Conservation (phyloP, 768 basidiomycete species). For the Rickenella mellea region DNA sequence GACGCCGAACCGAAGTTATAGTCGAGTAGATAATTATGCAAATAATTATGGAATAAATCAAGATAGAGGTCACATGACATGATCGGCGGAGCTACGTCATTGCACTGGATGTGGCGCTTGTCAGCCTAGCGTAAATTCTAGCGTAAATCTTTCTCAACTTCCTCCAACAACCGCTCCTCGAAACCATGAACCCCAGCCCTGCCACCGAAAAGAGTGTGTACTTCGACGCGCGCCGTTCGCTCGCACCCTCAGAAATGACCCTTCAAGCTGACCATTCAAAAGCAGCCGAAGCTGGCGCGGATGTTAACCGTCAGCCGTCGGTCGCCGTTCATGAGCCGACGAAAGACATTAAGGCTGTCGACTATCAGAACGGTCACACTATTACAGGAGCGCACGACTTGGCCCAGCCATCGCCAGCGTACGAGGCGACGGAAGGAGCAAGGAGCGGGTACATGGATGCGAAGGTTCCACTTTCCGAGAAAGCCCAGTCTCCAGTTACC, state of each 20-base stretch:
- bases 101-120: background rate
- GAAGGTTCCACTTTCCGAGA: background rate
- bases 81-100: background rate
- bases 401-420: background rate
- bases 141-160: background rate
- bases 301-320: background rate
- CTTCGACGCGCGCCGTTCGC: slow-evolving; percentile 1
- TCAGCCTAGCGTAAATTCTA: background rate
- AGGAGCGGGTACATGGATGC: background rate
- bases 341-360: background rate
- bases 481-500: background rate
- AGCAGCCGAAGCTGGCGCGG: background rate
- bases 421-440: background rate
- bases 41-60: too few relatives aligned
- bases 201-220: slow-evolving; percentile 1
- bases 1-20: too few relatives aligned
- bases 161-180: background rate
- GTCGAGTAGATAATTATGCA: too few relatives aligned
- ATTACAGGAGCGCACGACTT: background rate
- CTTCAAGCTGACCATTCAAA: background rate
- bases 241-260: background rate
- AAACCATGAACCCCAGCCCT: background rate
- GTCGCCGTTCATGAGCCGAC: background rate
- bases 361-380: background rate
- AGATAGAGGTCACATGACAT: too few relatives aligned